Base-by-base conservation (phyloP, 768 basidiomycete species). In the Austroboletus eburneus region DNA sequence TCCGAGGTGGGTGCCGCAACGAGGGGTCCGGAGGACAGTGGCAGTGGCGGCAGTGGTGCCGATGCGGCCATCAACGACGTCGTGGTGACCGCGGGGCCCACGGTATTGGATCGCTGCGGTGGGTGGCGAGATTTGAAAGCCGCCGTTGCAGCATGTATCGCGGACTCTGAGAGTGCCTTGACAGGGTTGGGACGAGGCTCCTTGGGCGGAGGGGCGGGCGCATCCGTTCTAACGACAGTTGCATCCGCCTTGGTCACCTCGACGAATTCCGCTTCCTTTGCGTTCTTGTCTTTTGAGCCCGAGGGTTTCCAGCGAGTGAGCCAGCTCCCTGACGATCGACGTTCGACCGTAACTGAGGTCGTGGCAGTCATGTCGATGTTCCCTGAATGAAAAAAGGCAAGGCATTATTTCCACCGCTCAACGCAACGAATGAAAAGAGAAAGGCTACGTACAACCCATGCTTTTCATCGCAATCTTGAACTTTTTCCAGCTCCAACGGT, bases 401-500 rank as follows among this genome's bases (percentile, higher is more conserved):
- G 4, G 16, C 13, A 20, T 32, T 30, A 13, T 37, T 42, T 51
- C 43, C 32, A 12, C n/a, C 21, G 23, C 18, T 16, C 10, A 38
- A 2, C 29, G 16, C 36, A 37, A 25, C 13, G 39, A 33, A 34
- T 7, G 23, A 50, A 49, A n/a, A n/a, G n/a, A n/a, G n/a, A n/a
- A n/a, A n/a, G n/a, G n/a, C 34, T 33, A 75, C 87, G 63, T 57
- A 89, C 87, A 89, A 37, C 86, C 84, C 85, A 90, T 85, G 63
- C 80, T 89, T 48, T 74, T 69, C 79, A 90, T 82, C 4, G 87
- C 87, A 43, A 85, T 72, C 66, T 76, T 81, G 69, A 84, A 90
- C 56, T 80, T 85, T 69, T 87, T 86, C 87, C 87, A 90, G 51
- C 76, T 83, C 87, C 87, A 90, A 41, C 79, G 72, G 58, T 89